Conservation (phyloP, 345 rosid species). For the Ricinus communis region DNA sequence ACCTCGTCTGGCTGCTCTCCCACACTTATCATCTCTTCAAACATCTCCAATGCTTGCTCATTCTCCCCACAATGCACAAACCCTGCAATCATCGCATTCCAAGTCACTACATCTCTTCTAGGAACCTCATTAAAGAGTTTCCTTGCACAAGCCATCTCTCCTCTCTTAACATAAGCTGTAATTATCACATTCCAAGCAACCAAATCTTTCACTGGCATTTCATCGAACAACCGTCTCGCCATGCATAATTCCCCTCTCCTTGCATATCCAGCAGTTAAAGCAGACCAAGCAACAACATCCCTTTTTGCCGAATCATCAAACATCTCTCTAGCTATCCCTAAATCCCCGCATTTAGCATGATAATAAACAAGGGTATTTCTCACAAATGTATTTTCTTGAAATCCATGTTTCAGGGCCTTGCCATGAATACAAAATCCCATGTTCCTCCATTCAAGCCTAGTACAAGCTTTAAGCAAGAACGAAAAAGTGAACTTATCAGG, state of each 20-base stretch:
- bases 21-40: constrained; percentile 64
- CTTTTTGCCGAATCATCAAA: constrained; percentile 47
- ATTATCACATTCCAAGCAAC: constrained; percentile 87
- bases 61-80: constrained; percentile 46
- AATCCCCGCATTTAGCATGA: constrained; percentile 67
- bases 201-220: constrained; percentile 65
- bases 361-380: constrained; percentile 61
- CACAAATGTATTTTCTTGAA: constrained; percentile 48
- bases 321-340: constrained; percentile 47
- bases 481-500: constrained; percentile 64
- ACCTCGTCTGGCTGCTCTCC: constrained; percentile 67
- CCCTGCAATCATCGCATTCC: constrained; percentile 75
- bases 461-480: constrained; percentile 67
- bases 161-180: constrained; percentile 54
- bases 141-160: constrained; percentile 57
- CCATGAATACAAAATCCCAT: constrained; percentile 64
- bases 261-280: constrained; percentile 74
- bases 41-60: constrained; percentile 47
- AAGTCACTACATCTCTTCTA: constrained; percentile 64
- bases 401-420: constrained; percentile 52
- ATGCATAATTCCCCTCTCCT: constrained; percentile 56
- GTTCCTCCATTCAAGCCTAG: constrained; percentile 49
- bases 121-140: constrained; percentile 55
- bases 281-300: constrained; percentile 77
- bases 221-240: constrained; percentile 56